Base-by-base conservation (phyloP, 768 basidiomycete species). In the Calocybe gangraenosa region DNA sequence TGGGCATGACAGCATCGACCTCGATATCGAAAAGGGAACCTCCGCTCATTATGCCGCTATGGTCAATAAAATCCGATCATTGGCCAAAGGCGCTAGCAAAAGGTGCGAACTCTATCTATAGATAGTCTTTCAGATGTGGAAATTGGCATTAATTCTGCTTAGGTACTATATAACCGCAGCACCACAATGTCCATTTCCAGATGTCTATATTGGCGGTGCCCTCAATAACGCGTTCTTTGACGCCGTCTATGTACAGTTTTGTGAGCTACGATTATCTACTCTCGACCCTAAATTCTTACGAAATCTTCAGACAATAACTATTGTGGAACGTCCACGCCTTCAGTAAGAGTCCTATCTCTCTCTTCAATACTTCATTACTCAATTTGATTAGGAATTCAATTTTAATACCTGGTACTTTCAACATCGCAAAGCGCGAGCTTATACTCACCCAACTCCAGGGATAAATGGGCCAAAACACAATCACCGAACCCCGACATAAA, bases 191-290 rank as follows among this genome's bases (percentile, higher is more conserved):
- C 81, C 82, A 1, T 87, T 78, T 70, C 84, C 85, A 1, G 85
- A 87, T 55, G 75, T 73, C 2, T 70, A 73, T 51, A 61, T 87
- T 2, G 77, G 81, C n/a, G 65, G 67, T 21, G 76, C 79, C 23
- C 62, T 87, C 48, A 74, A 82, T 56, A 67, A 66, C 9, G 83
- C 78, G 6, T 70, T 64, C 3, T 87, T 87, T 51, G 85, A 87
- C 59, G 81, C 81, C 1, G 65, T 87, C 46, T 85, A 81, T 56
- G 83, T 87, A 28, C 85, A 85, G 58, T 83, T 87, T 59, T 79
- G 76, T 75, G 54, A 49, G 71, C 56, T 2, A 28, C 20, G 8
- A 35, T 38, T 49, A 21, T 25, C 20, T 21, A 4, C 14, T 39
- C 46, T 31, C 22, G 22, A 30, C 28, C 20, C 8, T 3, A 38